Conservation (phyloP, 2,329 filamentous ascomycete species). For the Ciborinia camelliae region DNA sequence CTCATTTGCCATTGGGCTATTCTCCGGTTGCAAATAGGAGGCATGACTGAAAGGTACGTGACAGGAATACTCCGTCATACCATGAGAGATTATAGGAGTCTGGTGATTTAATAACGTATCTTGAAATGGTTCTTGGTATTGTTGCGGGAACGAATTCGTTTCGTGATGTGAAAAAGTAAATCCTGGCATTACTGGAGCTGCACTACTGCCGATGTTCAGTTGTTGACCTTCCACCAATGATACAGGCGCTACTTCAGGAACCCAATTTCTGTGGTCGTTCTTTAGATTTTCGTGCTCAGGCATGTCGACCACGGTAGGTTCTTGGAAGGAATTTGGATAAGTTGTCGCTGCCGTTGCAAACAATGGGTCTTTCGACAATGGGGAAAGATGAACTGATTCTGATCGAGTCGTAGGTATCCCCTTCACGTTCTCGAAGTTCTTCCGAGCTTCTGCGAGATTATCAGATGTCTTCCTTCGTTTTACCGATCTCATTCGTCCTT, state of each 20-base stretch:
- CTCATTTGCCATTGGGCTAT: conserved; percentile 17
- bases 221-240: background rate
- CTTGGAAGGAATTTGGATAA: conserved; percentile 1
- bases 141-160: background rate
- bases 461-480: conserved; percentile 24
- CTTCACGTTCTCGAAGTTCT: background rate
- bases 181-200: background rate
- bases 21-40: conserved; percentile 16
- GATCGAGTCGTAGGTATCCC: background rate
- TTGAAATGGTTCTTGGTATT: conserved; percentile 9
- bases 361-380: background rate
- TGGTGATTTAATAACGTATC: background rate
- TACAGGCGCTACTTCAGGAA: conserved; percentile 2
- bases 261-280: background rate
- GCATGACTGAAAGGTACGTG: background rate
- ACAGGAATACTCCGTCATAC: background rate
- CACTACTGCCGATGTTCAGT: background rate
- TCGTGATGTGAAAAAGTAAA: background rate
- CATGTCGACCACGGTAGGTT: background rate
- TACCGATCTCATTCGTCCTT: conserved; percentile 1
- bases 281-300: background rate
- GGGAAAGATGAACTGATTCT: conserved; percentile 11
- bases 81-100: conserved; percentile 1
- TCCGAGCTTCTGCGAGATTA: background rate
- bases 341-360: background rate